Base-by-base conservation (phyloP, 2,329 filamentous ascomycete genomes). In the Colletotrichum musae region DNA sequence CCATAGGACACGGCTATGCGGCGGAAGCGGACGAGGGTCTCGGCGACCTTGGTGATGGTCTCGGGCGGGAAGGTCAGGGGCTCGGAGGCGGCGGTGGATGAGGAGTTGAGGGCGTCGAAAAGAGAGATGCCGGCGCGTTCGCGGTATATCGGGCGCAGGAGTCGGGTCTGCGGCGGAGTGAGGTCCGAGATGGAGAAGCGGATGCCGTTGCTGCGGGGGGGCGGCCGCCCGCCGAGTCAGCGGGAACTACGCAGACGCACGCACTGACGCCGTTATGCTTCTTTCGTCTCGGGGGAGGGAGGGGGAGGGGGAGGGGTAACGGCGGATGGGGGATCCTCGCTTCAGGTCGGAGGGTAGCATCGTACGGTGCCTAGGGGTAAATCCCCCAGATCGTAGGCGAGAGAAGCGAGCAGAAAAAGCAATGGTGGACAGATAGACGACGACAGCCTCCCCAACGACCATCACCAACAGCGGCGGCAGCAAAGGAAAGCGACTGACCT, bases 111-210 rank as follows among this genome's bases (percentile, higher is more conserved):
- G 1, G 94, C 94, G 76, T 97, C 94, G 80, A 96, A 97, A 12
- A 98, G 87, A 2, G 94, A 97, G 67, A 98, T 96, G 24, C 87
- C 88, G 10, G 90, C 92, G 6, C 95, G 91, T 74, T 94, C 90
- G 74, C 92, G 89, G 80, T 94, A 97, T 64, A 97, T 75, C 28
- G 92, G 95, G 18, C 87, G 90, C 50, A 97, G 86, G 26, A 94
- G 89, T 26, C 94, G 92, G 26, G 92, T 86, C 47, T 85, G 88
- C 4, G 90, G 88, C 24, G 92, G 91, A 4, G 90, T 87, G n/a
- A 97, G 86, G 73, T 94, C 91, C 9, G 94, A 93, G 75, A 97
- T 94, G 52, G 94, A 95, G 84, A 97, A 97, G 64, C 95, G 93
- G 75, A 97, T 95, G 75, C 94, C 95, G 84, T 97, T 98, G 84